Percentiles rank a stretch among this genome's conserved stretches.
phyloP scores from a whole-genome alignment of 2,329 filamentous ascomycete genomes.

The Tolypocladium tropicale region DNA sequence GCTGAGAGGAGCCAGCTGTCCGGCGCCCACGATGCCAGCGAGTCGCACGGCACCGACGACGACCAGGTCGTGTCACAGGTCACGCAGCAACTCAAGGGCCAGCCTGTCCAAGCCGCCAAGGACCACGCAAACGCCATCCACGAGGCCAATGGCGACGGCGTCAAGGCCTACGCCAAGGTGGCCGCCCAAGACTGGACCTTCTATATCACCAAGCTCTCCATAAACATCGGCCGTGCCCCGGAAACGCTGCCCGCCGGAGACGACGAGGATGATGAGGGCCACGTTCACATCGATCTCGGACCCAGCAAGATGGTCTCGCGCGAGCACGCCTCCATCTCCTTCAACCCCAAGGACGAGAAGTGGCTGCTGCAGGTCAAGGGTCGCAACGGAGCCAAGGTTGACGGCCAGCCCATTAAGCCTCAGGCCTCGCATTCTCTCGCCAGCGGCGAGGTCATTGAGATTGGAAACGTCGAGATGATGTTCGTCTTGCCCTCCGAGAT shows the following conservation, averaged over 20 bases:
- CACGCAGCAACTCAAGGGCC: conserved; percentile 38
- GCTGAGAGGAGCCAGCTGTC: conserved; percentile 8
- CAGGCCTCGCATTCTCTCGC: conserved; percentile 56
- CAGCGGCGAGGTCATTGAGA: conserved; percentile 85
- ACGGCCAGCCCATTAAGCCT: conserved; percentile 60
- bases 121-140: conserved; percentile 56
- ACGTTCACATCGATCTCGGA: conserved; percentile 78
- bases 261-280: conserved; percentile 35
- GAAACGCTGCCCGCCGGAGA: conserved; percentile 31
- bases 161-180: conserved; percentile 73
- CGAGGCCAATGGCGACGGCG: conserved; percentile 49
- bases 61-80: conserved; percentile 47
- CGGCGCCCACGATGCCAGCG: conserved; percentile 21
- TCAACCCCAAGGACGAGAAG: conserved; percentile 54
- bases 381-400: conserved; percentile 80
- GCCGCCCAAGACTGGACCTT: conserved; percentile 77
- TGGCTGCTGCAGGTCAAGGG: conserved; percentile 87
- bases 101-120: conserved; percentile 46
- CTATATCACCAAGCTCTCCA: conserved; percentile 64
- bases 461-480: conserved; percentile 94
- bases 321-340: conserved; percentile 65
- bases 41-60: conserved; percentile 35
- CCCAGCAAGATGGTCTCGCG: conserved; percentile 75
- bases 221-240: conserved; percentile 65
- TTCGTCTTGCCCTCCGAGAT: conserved; percentile 81